Base-by-base conservation (phyloP, 208 protist genomes). In the Trypanosoma vivax region DNA sequence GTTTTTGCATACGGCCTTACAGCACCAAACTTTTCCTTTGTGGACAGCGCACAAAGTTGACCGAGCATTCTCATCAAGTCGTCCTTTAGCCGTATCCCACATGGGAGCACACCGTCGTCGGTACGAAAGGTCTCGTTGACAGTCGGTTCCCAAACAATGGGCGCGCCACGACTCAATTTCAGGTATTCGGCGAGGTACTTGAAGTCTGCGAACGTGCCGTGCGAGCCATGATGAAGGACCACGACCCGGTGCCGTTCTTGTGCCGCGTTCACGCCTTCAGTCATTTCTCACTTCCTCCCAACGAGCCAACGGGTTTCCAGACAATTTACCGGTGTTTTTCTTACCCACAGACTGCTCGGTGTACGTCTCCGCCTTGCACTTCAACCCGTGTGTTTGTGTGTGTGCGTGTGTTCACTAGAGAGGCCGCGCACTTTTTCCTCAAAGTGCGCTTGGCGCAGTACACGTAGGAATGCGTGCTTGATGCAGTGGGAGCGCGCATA, bases 201-300 rank as follows among this genome's bases (percentile, higher is more conserved):
- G 1, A 86, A 73, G 59, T 90, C 77, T 0, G 21, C 3, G 11
- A 59, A 52, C 2, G 56, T 63, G 18, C 71, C 73, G 37, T 73
- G 73, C 29, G 79, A 86, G 29, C 82, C 82, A 50, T 90, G 77
- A 45, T 90, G 74, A 0, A 86, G 56, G 4, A 86, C 48, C 31
- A 90, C 65, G 19, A 84, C 65, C 39, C 52, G 42, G n/a, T 52
- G 38, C 28, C 25, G 48, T 19, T 9, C n/a, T 7, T 9, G 6
- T 43, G 6, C 23, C 39, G n/a, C n/a, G 9, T 19, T 19, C 9
- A 6, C 9, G 23, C 9, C n/a, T 13, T 13, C 43, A 49, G 23
- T 49, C 43, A 9, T 11, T 49, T 6, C 30, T 5, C 21, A 5
- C 6, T 6, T 16, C 7, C 40, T 6, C 40, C 7, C 16, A 37